Base-by-base conservation (phyloP, 2,329 filamentous ascomycete species). In the Alternaria tenuissima region DNA sequence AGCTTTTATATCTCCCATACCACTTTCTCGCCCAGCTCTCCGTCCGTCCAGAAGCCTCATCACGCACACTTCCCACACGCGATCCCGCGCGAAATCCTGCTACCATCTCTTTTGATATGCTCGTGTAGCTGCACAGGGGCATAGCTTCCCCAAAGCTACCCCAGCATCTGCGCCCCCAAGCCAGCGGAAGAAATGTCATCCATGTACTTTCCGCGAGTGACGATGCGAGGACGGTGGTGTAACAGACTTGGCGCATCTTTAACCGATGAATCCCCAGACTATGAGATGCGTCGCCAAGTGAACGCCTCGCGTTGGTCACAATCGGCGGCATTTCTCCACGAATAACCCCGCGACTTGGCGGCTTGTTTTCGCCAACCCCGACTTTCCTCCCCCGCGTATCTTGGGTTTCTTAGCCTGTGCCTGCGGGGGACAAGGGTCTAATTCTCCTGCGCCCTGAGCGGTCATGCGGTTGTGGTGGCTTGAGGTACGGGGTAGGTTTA, bases 151-250 rank as follows among this genome's bases (percentile, higher is more conserved):
- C 34, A 57, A 46, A 57, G 28, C 18, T 42, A 48, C 26, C 52
- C 30, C 30, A 49, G 38, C 7, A 43, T 56, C 5, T 11, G 48
- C 43, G 44, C 51, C 30, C 24, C 53, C 52, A 47, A 53, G 34
- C 53, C 46, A 57, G 36, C 61, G 54, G 46, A 61, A 39, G 44
- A 57, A 42, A 51, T 48, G 18, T 26, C 18, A 53, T 52, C n/a
- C 30, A 42, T n/a, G 54, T 51, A 44, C 43, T 55, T 67, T 67
- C 65, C 63, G 56, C 63, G 63, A 65, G 65, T 65, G 38, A 55
- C 34, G 38, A 49, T 22, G 44, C 59, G 53, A 61, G 44, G 9
- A 47, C 26, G n/a, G 5, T 55, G 39, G 26, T 42, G 59, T 42
- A 36, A 30, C 3, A 32, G 26, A 32, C 55, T 66, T 67, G 61